Evolutionary conservation across 371 early-diverging fungal genomes (phyloP), one percentile per base, ranked within the genome.

Genomic region (Circinella umbellata): DNA sequence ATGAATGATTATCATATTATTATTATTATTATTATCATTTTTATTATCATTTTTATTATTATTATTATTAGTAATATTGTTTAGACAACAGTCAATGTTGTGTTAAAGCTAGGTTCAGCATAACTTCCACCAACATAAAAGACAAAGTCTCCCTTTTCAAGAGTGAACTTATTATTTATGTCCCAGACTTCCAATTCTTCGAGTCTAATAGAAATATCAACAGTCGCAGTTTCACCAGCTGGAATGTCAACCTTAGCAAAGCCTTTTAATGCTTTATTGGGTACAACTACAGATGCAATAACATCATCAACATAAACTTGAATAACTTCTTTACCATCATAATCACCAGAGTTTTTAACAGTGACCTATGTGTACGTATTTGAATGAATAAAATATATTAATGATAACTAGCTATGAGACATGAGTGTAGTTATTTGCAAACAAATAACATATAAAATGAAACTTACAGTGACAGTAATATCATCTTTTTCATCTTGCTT

Each of bases 251-350:
- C 76, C 61, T 74, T 74, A 27, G 73, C 73, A 64, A 86, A 84
- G 14, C 74, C 80, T 51, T 76, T 70, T 14, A 83, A 72, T 14
- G 76, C 69, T 67, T 77, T 76, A 35, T 71, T 69, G 6, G 84
- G 83, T 17, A 76, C 75, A 6, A 54, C 76, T 6, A 71, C 73
- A 13, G 80, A 78, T 51, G 76, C 78, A 35, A 73, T 66, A 36
- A 82, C 68, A n/a, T 74, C 74, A 38, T 67, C 67, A 42, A 74
- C 60, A 66, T 84, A 81, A 49, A 84, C 69, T 69, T 84, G 85
- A 34, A 78, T 78, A 17, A 88, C 83, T 69, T 86, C 86, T 63
- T 80, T 68, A n/a, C 88, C 88, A 57, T 49, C 76, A 18, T 62
- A 49, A 8, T 67, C 48, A 55, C 88, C 85, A 17, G 75, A 79